Percentiles rank a stretch among this genome's conserved stretches.
Conservation (phyloP, 371 early-diverging fungal species). For the Conidiobolus incongruus region DNA sequence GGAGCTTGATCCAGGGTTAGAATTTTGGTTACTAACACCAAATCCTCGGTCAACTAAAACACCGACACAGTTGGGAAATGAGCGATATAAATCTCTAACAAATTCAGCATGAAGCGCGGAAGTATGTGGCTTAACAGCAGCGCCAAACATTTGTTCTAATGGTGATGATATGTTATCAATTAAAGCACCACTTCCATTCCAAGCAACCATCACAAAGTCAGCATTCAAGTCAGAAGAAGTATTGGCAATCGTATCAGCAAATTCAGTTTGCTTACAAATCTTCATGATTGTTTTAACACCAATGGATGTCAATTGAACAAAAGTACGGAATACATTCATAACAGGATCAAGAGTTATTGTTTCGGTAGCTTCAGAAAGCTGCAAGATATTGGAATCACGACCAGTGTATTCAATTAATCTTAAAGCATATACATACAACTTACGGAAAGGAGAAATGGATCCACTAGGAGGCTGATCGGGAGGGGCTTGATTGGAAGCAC, state of each 20-base stretch:
- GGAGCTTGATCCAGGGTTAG: background rate
- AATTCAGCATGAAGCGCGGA: constrained; percentile 16
- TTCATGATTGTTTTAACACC: constrained; percentile 13
- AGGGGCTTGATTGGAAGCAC: constrained; percentile 3
- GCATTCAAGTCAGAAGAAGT: constrained; percentile 11
- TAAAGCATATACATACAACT: constrained; percentile 20
- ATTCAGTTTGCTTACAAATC: constrained; percentile 14
- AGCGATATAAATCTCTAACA: constrained; percentile 15
- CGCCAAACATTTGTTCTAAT: background rate
- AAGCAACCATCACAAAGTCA: constrained; percentile 18
- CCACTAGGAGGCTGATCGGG: constrained; percentile 1
- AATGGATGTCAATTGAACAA: constrained; percentile 33
- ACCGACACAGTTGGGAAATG: constrained; percentile 17
- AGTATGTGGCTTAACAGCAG: constrained; percentile 6
- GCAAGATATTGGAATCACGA: constrained; percentile 48
- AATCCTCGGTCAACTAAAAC: constrained; percentile 53
- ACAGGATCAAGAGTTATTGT: constrained; percentile 38
- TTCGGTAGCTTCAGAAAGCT: constrained; percentile 24
- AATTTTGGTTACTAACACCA: constrained; percentile 10
- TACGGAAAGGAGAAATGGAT: background rate
- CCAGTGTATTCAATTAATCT: constrained; percentile 44
- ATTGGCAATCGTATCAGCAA: constrained; percentile 16
- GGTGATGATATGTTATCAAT: background rate
- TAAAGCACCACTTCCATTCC: constrained; percentile 10
- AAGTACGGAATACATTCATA: constrained; percentile 44